Percentiles rank a stretch among this genome's conserved stretches.
Evolutionary conservation across 495 filamentous ascomycete species (phyloP).

Genomic region (Aspergillus asperescens): DNA sequence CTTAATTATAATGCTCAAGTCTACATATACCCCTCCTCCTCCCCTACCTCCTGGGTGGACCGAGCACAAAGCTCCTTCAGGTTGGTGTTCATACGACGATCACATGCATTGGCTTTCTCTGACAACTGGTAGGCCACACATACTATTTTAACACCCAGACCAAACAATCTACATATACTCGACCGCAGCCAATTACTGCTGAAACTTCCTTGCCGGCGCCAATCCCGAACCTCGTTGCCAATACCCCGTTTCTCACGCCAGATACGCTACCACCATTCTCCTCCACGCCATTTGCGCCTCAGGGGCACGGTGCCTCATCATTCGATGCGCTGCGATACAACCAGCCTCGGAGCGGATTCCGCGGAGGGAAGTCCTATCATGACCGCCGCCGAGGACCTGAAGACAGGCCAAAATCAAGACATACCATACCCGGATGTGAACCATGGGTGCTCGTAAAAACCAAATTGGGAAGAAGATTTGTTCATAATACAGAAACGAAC

Average conservation of each 20-base stretch:
- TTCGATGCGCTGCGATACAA: constrained; percentile 20
- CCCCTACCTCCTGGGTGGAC: constrained; percentile 81
- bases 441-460: constrained; percentile 95
- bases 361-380: constrained; percentile 47
- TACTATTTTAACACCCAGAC: constrained; percentile 89
- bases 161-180: constrained; percentile 80
- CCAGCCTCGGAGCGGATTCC: constrained; percentile 36
- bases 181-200: constrained; percentile 46
- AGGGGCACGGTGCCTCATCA: constrained; percentile 22
- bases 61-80: constrained; percentile 85
- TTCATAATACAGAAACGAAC: constrained; percentile 74
- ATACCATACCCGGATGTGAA: constrained; percentile 69
- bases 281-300: constrained; percentile 37
- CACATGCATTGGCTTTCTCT: constrained; percentile 3
- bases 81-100: constrained; percentile 33
- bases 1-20: constrained; percentile 34
- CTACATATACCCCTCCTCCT: constrained; percentile 40
- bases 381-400: constrained; percentile 55
- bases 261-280: constrained; percentile 39
- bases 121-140: constrained; percentile 54
- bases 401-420: constrained; percentile 78
- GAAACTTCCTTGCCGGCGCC: constrained; percentile 27
- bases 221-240: constrained; percentile 16
- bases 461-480: constrained; percentile 80
- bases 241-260: constrained; percentile 27